A percentile compares a stretch with the other conserved stretches of the same genome.
Evolutionary conservation across 495 filamentous ascomycete species (phyloP).

Genomic region (Hypoxylon rickii): DNA sequence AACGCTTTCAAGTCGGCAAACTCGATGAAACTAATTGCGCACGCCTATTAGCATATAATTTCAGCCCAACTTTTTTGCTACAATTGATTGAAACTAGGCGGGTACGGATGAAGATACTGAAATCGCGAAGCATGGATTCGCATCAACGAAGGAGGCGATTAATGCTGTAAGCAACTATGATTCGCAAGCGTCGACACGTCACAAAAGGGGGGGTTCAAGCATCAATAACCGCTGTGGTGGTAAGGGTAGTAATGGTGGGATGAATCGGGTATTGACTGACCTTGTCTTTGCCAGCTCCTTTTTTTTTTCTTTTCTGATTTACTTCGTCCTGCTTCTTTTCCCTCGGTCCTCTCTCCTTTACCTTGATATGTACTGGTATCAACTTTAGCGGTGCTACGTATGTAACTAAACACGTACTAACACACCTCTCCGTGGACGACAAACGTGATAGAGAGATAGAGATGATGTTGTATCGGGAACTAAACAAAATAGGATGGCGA

Average conservation of each 20-base stretch:
- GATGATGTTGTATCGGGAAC: too few relatives aligned
- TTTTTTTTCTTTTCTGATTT: too few relatives aligned
- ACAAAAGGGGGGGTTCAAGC: slow-evolving; percentile 36
- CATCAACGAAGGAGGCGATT: slow-evolving; percentile 26
- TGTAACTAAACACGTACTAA: not conserved
- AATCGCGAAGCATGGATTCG: slow-evolving; percentile 7
- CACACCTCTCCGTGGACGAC: not conserved
- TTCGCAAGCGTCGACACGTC: slow-evolving; percentile 36
- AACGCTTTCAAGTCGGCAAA: slow-evolving; percentile 8
- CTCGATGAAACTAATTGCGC: slow-evolving; percentile 28
- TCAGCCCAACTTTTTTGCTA: too few relatives aligned
- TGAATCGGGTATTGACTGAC: slow-evolving; percentile 38
- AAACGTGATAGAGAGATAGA: too few relatives aligned
- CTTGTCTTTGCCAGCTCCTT: slow-evolving; percentile 35
- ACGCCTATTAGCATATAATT: slow-evolving; percentile 26
- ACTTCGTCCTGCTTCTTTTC: too few relatives aligned
- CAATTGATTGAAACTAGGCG: too few relatives aligned
- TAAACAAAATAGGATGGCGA: slow-evolving; percentile 3
- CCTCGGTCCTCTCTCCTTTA: slow-evolving; percentile 3
- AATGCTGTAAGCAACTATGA: slow-evolving; percentile 28
- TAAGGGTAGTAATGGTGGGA: slow-evolving; percentile 9
- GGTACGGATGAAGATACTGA: slow-evolving; percentile 10
- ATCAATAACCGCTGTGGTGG: slow-evolving; percentile 15
- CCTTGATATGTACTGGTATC: slow-evolving; percentile 8
- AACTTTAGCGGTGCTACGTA: slow-evolving; percentile 8